These are phyloP conservation scores for Terfezia claveryi DNA, from an alignment of 495 filamentous ascomycete genomes.

Conservation along the genomic window DNA sequence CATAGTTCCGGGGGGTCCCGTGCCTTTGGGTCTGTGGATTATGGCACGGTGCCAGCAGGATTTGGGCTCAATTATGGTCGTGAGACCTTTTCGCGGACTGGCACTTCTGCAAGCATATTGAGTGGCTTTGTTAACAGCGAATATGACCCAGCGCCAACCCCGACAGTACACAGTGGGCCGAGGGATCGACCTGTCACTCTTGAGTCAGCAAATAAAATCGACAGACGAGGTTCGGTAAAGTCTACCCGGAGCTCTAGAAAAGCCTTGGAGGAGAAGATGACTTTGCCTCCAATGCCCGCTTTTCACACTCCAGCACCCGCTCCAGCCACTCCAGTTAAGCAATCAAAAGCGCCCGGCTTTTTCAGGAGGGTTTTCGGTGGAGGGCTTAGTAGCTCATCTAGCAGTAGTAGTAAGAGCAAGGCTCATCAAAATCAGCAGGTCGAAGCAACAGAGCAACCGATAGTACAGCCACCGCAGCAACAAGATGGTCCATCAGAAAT, in stretches of 20 bases:
- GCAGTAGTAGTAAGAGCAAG: conserved; percentile 2
- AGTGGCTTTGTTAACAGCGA: neutral
- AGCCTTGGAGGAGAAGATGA: conserved; percentile 16
- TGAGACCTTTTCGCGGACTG: conserved; percentile 14
- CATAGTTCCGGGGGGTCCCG: neutral
- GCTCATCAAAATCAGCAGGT: conserved; percentile 1
- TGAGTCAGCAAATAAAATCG: conserved; percentile 20
- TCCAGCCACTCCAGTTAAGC: conserved; percentile 9
- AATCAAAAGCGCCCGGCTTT: conserved; percentile 39
- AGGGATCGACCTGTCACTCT: conserved; percentile 26
- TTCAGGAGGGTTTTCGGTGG: conserved; percentile 72
- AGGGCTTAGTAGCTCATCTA: conserved; percentile 7
- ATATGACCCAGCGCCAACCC: conserved; percentile 71
- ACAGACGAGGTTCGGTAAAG: conserved; percentile 16
- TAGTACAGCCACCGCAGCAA: conserved; percentile 21
- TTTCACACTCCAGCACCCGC: conserved; percentile 7
- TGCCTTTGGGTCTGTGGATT: neutral
- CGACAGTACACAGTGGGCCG: conserved; percentile 65
- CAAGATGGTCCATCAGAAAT: conserved; percentile 21
- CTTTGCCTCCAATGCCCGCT: conserved; percentile 21
- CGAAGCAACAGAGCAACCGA: conserved; percentile 2
- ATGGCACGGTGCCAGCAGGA: conserved; percentile 8
- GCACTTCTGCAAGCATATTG: neutral
- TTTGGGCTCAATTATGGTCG: conserved; percentile 18
- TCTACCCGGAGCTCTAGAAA: conserved; percentile 17